These are phyloP conservation scores for Brassica nigra DNA, from an alignment of 345 rosid genomes.

Conservation along the genomic window DNA sequence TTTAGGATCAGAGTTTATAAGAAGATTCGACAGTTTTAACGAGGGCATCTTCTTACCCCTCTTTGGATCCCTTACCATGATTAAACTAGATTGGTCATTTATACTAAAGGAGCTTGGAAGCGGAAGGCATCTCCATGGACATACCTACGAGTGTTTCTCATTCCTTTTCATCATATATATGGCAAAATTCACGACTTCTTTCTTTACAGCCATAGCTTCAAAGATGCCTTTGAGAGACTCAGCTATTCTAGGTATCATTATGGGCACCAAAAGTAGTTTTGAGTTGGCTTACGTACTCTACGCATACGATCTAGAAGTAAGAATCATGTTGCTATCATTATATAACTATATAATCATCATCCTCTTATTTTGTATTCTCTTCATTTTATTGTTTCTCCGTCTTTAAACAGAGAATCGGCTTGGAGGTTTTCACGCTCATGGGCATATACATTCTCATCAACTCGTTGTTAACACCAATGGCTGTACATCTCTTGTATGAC, in stretches of 20 bases:
- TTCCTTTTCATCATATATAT: slow-evolving; percentile 18
- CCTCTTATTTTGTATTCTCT: background rate
- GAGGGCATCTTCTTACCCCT: slow-evolving; percentile 42
- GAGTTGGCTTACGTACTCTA: slow-evolving; percentile 36
- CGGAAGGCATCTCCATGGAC: background rate
- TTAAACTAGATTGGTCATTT: slow-evolving; percentile 29
- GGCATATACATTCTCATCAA: slow-evolving; percentile 22
- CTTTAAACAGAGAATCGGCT: slow-evolving; percentile 4
- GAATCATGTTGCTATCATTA: background rate
- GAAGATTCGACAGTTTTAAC: slow-evolving; percentile 39
- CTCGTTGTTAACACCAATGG: slow-evolving; percentile 34
- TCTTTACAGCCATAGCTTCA: slow-evolving; percentile 33
- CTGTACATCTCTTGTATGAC: slow-evolving; percentile 40
- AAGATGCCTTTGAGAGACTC: slow-evolving; percentile 53
- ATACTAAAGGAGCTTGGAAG: background rate
- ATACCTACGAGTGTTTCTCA: slow-evolving; percentile 15
- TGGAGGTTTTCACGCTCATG: slow-evolving; percentile 11
- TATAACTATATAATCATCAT: slow-evolving; percentile 2
- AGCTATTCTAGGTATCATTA: slow-evolving; percentile 41
- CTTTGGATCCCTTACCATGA: slow-evolving; percentile 36
- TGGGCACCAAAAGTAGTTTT: slow-evolving; percentile 43
- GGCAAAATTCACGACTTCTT: slow-evolving; percentile 32
- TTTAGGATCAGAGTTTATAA: slow-evolving; percentile 43
- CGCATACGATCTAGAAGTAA: slow-evolving; percentile 23
- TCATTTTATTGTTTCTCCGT: background rate